Evolutionary conservation across 805 yeast genomes (phyloP), one percentile per base, ranked within the genome.

Genomic region (Ogataea chonburiensis): DNA sequence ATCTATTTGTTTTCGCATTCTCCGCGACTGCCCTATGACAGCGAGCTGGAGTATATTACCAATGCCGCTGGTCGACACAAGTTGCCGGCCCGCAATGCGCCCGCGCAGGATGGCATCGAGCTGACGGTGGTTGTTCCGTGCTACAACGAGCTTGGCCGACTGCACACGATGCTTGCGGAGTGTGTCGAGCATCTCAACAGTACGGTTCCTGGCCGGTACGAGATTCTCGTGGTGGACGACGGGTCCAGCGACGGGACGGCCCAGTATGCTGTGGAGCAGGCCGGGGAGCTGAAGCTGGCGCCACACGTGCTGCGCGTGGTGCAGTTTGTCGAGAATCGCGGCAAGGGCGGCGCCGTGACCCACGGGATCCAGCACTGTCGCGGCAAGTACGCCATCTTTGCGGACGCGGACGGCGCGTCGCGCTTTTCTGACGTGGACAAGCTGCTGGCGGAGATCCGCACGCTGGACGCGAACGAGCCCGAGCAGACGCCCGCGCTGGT

Each of bases 381-480:
- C 27, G 98, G 98, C 9, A 58, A 69, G 38, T 81, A 74, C 50
- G 76, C 78, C 8, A 70, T 93, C 7, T 93, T 93, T 66, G 98
- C 96, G 1, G 98, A 93, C 63, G 98, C 98, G 1, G 98, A 93
- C 63, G 98, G 98, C 21, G 98, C 98, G 4, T 81, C 95, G 17
- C 70, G 73, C 48, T 93, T 93, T 56, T 53, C 74, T 17, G 96
- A 89, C 58, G 67, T 84, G 17, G 54, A 55, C 2, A 74, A 71
- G 38, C 66, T 89, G 40, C 45, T 77, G 8, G 55, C 53, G 3
- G 61, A 66, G 9, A 66, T 83, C 18, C 49, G 64, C 19, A 42
- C 43, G 14, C 22, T 53, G 5, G 60, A 55, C 24, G 26, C 38
- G 0, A 23, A 32, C 14, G 35, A 50, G 5, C 58, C 60, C 11